Percentiles rank a stretch among this genome's conserved stretches.
phyloP scores from a whole-genome alignment of 2,329 filamentous ascomycete genomes.

The Trichoderma atroviride region DNA sequence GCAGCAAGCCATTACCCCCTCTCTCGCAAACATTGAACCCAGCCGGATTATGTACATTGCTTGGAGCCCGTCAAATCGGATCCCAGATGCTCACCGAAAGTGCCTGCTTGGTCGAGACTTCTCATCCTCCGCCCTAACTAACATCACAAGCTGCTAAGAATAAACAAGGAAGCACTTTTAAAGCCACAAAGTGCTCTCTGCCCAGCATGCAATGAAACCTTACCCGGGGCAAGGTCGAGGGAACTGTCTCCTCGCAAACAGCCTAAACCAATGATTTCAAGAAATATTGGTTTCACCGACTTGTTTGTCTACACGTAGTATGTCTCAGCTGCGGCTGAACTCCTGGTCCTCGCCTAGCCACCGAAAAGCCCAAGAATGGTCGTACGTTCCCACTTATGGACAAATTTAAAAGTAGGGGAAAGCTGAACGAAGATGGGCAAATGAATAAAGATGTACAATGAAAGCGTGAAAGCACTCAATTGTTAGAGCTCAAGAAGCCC shows the following conservation, averaged over 20 bases:
- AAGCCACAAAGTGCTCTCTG: background rate
- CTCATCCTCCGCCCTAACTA: background rate
- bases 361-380: background rate
- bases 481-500: background rate
- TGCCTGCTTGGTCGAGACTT: conserved; percentile 1
- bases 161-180: background rate
- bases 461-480: background rate
- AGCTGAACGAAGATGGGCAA: background rate
- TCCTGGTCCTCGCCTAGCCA: background rate
- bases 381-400: background rate
- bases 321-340: background rate
- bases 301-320: background rate
- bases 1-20: background rate
- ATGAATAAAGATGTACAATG: background rate
- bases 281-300: background rate
- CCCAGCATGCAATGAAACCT: conserved; percentile 18
- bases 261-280: conserved; percentile 8
- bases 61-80: conserved; percentile 5
- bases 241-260: conserved; percentile 4
- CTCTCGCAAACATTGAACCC: background rate
- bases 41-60: background rate
- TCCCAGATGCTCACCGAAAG: conserved; percentile 15
- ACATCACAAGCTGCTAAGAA: background rate
- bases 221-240: background rate
- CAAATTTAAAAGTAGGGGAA: background rate